Evolutionary conservation across 2,329 filamentous ascomycete species (phyloP), one percentile per base, ranked within the genome.

Genomic region (Chrysoporthe austroafricana): DNA sequence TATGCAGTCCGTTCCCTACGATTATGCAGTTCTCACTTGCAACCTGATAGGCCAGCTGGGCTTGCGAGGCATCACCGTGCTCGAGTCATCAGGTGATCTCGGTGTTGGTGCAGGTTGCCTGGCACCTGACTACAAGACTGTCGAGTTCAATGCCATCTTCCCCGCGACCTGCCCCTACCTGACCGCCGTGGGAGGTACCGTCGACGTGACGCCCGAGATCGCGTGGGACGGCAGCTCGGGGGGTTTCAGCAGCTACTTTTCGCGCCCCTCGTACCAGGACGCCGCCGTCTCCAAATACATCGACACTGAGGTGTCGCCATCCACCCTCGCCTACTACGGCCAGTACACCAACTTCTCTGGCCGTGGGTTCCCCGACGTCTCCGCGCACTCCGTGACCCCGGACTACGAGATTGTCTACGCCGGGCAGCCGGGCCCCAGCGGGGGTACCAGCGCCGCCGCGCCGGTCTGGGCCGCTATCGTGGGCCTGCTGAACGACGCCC

Each of bases 31-130:
- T 32, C 76, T 78, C 11, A 76, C 80, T 18, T 84, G 85, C 73
- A 82, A 85, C 67, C 84, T 87, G 42, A 91, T 91, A 77, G 83
- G 83, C 50, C 86, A 90, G 68, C 83, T 93, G 3, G 88, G 88
- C n/a, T 83, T 86, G 0, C 85, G 90, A 13, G 90, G 90, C 39
- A 85, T 91, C 26, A 87, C 88, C 0, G 81, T 92, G 34, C 80
- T 93, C 64, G 87, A 88, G 71, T 84, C 85, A 16, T 86, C 85
- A 13, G 91, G 91, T 6, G 89, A 93, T 71, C 62, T 72, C 6
- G 81, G 81, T 0, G 74, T 79, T 0, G 77, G 76, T n/a, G 66
- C 70, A 13, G 64, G 62, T n/a, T 76, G 74, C 67, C 68, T 74
- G 1, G 71, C 70, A 6, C 71, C 72, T 5, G 73, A 74, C 71